Conservation (phyloP, 1,139 yeast species). For the Yamadazyma kanchanaburiensis region DNA sequence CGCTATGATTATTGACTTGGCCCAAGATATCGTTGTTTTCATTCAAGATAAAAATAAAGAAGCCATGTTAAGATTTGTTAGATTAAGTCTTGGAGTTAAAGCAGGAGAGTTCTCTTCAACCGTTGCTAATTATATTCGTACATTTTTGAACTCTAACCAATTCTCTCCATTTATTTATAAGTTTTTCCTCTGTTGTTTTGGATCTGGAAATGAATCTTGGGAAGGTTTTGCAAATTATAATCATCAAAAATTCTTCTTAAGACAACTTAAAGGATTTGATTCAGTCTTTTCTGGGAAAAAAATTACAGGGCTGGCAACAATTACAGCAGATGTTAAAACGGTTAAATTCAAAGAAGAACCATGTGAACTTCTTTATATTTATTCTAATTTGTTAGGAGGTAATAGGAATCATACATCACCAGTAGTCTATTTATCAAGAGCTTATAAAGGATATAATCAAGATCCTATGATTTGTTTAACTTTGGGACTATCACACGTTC, state of each 20-base stretch:
- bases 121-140: conserved; percentile 55
- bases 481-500: conserved; percentile 80
- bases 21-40: conserved; percentile 75
- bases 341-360: conserved; percentile 49
- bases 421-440: conserved; percentile 61
- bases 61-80: conserved; percentile 58
- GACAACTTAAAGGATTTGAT: conserved; percentile 89
- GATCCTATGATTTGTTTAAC: conserved; percentile 80
- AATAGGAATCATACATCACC: conserved; percentile 82
- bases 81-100: conserved; percentile 60
- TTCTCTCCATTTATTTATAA: conserved; percentile 69
- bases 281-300: conserved; percentile 49
- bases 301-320: conserved; percentile 77
- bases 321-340: conserved; percentile 43
- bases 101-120: conserved; percentile 48
- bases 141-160: conserved; percentile 63
- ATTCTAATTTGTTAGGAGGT: conserved; percentile 78
- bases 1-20: conserved; percentile 64
- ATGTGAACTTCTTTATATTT: conserved; percentile 70
- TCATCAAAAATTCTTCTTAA: conserved; percentile 83
- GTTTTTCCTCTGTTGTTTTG: conserved; percentile 63
- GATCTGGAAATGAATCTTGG: conserved; percentile 58
- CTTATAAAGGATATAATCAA: conserved; percentile 57
- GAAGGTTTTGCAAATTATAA: conserved; percentile 70
- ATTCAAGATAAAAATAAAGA: conserved; percentile 55